Percentiles rank a stretch among this genome's conserved stretches.
Evolutionary conservation across 176 grass and related monocot genomes (phyloP).

Genomic region (bread wheat (Triticum aestivum)): DNA sequence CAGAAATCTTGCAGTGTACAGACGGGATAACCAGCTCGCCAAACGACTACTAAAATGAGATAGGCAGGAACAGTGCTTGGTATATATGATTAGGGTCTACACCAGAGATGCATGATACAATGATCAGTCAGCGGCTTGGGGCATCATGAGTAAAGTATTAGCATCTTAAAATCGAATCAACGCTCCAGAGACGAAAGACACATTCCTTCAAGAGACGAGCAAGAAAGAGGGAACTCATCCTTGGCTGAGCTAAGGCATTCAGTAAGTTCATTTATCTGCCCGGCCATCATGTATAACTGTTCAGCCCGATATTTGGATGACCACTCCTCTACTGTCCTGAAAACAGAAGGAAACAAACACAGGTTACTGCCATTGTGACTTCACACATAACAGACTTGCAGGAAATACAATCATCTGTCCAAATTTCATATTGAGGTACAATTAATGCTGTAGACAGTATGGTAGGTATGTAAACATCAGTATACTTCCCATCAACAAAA

Average conservation of each 20-base stretch:
- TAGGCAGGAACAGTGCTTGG: not conserved
- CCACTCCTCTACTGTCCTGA: conserved; percentile 82
- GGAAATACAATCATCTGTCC: not conserved
- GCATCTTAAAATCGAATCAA: conserved; percentile 21
- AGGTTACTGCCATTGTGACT: not conserved
- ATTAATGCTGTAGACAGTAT: not conserved
- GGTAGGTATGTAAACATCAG: not conserved
- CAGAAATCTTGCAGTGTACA: not conserved
- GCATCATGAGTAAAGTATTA: not conserved
- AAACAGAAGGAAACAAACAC: conserved; percentile 9
- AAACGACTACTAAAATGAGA: not conserved
- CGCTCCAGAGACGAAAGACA: conserved; percentile 52
- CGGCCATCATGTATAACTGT: conserved; percentile 85
- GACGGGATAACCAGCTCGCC: conserved; percentile 6
- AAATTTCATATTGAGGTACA: conserved; percentile 13
- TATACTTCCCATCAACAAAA: conserved; percentile 15
- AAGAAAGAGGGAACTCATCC: conserved; percentile 61
- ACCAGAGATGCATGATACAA: not conserved
- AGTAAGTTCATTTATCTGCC: conserved; percentile 59
- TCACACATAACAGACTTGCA: not conserved
- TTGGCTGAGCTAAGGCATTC: conserved; percentile 49
- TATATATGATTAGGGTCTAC: not conserved
- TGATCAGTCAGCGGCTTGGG: not conserved
- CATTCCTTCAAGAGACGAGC: conserved; percentile 83
- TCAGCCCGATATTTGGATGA: conserved; percentile 71